Evolutionary conservation across 2,329 filamentous ascomycete genomes (phyloP).

Genomic region (Hymenoscyphus albidus): DNA sequence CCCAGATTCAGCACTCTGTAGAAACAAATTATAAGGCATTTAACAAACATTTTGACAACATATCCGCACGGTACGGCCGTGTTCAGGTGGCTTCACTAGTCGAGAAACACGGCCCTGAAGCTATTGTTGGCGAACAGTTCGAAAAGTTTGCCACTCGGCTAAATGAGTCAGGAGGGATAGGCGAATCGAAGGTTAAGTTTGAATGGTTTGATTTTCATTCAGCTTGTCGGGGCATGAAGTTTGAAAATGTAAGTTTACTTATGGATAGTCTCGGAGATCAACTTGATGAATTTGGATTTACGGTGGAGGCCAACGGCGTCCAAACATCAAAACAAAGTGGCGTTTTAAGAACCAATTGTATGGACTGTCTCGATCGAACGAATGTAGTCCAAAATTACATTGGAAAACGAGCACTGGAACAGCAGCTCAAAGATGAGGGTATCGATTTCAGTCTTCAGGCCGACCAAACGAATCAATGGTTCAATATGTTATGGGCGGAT

Average conservation of each 20-base stretch:
- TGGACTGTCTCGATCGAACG: conserved; percentile 95
- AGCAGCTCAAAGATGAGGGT: conserved; percentile 71
- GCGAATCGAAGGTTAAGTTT: conserved; percentile 56
- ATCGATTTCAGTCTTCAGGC: conserved; percentile 70
- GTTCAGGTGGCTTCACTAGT: conserved; percentile 81
- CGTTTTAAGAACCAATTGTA: conserved; percentile 91
- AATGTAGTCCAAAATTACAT: conserved; percentile 95
- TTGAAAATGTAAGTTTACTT: conserved; percentile 85
- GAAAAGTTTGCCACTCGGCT: conserved; percentile 62
- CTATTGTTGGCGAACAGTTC: conserved; percentile 73
- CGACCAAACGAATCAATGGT: conserved; percentile 83
- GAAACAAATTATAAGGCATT: conserved; percentile 77
- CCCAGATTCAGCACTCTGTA: conserved; percentile 74
- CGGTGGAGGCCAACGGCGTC: conserved; percentile 49
- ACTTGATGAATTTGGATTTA: conserved; percentile 70
- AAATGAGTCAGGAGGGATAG: conserved; percentile 57
- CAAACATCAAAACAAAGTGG: conserved; percentile 58
- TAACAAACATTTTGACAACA: conserved; percentile 69
- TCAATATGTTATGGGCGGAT: conserved; percentile 95
- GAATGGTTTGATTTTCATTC: conserved; percentile 98
- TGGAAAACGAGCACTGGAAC: conserved; percentile 75
- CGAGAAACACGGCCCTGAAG: conserved; percentile 82
- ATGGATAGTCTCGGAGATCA: conserved; percentile 65
- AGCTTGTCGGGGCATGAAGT: conserved; percentile 93
- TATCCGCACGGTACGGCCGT: conserved; percentile 67